These are phyloP conservation scores for Verticillium isaacii DNA, from an alignment of 2,329 filamentous ascomycete genomes.

Conservation along the genomic window DNA sequence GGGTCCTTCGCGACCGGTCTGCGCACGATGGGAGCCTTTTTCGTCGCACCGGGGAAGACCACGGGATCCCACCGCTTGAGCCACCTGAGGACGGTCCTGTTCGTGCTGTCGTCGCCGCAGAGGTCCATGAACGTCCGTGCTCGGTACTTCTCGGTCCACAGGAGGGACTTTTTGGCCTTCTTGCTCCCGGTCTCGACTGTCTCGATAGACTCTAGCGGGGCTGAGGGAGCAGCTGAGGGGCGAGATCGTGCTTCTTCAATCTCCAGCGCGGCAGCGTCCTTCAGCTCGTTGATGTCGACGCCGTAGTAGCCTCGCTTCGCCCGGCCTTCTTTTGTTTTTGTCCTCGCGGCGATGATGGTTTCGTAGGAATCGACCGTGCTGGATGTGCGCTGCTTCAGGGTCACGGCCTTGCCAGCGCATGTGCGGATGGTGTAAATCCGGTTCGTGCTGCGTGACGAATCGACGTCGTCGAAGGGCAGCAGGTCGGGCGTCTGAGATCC, in stretches of 20 bases:
- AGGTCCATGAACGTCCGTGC: conserved; percentile 88
- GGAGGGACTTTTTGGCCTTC: conserved; percentile 46
- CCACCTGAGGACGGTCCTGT: conserved; percentile 86
- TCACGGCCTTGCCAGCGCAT: conserved; percentile 51
- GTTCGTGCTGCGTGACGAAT: conserved; percentile 17
- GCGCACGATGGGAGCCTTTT: conserved; percentile 42
- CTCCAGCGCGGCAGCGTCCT: conserved; percentile 66
- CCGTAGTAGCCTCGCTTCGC: conserved; percentile 82
- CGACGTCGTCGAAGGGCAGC: conserved; percentile 21
- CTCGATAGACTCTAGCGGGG: conserved; percentile 39
- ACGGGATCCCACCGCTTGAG: conserved; percentile 90
- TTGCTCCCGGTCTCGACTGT: conserved; percentile 19
- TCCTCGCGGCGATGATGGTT: conserved; percentile 62
- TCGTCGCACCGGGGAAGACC: conserved; percentile 77
- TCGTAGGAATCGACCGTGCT: conserved; percentile 53
- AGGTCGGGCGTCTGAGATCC: conserved; percentile 6
- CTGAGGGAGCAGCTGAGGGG: conserved; percentile 13
- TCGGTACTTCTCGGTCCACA: conserved; percentile 98
- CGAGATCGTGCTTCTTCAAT: conserved; percentile 28
- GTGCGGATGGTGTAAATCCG: conserved; percentile 40
- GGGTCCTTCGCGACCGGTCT: conserved; percentile 37
- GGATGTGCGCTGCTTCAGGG: conserved; percentile 50
- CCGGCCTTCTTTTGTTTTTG: conserved; percentile 60
- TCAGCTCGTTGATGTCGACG: conserved; percentile 80
- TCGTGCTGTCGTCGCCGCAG: conserved; percentile 90